A percentile compares a stretch with the other conserved stretches of the same genome.
phyloP scores from a whole-genome alignment of 2,329 filamentous ascomycete species.

The Fusarium gaditjirri region DNA sequence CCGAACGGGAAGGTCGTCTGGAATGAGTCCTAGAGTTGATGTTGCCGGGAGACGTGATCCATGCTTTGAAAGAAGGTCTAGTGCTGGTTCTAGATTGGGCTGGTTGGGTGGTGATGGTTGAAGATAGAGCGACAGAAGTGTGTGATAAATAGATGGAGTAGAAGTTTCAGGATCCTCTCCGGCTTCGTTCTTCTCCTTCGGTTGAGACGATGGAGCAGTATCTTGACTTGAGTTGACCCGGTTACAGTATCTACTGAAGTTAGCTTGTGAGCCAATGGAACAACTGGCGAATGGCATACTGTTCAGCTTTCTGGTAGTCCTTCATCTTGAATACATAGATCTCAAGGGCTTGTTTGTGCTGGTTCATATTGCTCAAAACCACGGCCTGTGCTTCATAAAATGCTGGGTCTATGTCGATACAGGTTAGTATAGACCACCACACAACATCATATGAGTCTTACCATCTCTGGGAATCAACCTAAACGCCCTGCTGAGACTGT shows the following conservation, averaged over 20 bases:
- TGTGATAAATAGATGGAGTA: constrained; percentile 87
- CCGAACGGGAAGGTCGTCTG: constrained; percentile 78
- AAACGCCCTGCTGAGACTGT: constrained; percentile 83
- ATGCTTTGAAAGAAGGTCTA: constrained; percentile 90
- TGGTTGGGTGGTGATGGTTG: constrained; percentile 78
- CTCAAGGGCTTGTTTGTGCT: constrained; percentile 94
- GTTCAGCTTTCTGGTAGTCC: constrained; percentile 90
- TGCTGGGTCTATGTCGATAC: constrained; percentile 69
- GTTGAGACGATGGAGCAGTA: constrained; percentile 50
- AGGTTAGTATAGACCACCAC: constrained; percentile 14
- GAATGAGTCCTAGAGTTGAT: constrained; percentile 87
- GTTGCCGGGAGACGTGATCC: constrained; percentile 89
- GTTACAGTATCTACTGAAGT: constrained; percentile 80
- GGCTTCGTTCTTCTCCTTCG: constrained; percentile 49
- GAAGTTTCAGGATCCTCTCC: constrained; percentile 58
- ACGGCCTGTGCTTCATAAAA: constrained; percentile 94
- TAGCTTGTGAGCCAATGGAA: constrained; percentile 19
- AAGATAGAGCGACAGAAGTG: constrained; percentile 88
- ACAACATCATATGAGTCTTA: constrained; percentile 53
- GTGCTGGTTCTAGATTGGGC: constrained; percentile 79
- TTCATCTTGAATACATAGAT: constrained; percentile 97
- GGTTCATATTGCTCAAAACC: constrained; percentile 92
- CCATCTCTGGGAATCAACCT: constrained; percentile 81
- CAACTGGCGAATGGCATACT: constrained; percentile 64
- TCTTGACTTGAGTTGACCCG: constrained; percentile 75